Base-by-base conservation (phyloP, 495 filamentous ascomycete species). In the Hypoxylon perforatum region DNA sequence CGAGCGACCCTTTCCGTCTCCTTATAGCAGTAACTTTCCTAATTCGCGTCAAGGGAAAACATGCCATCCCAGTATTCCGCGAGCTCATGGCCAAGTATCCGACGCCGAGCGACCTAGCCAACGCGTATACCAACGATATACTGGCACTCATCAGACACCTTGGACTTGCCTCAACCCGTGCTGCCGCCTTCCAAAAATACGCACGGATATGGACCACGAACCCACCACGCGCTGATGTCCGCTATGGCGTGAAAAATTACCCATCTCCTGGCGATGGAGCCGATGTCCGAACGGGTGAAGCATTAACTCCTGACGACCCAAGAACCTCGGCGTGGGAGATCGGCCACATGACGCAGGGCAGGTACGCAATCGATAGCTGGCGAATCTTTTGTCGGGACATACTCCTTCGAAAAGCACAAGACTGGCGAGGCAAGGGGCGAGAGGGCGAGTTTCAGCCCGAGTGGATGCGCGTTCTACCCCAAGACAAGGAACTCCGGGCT, bases 361-460 rank as follows among this genome's bases (percentile, higher is more conserved):
- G 88, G 1, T 98, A 98, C 75, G 91, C 93, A 0, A 77, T 96
- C 36, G 94, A 98, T 75, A 92, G 89, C 61, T 98, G 93, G 92
- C 85, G 95, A 3, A 97, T 97, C 55, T 97, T 97, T 74, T 96
- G 92, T 70, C 84, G 94, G 1, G 94, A 98, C 75, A 82, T 82
- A 45, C 73, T 97, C 28, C 81, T 93, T 1, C 88, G 85, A 0
- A 58, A 86, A 18, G 87, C 87, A 7, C 68, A 74, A 1, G 84
- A 86, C 48, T 91, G 88, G 85, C 87, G 84, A 63, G 89, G 89
- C 3, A 71, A 77, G 6, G 76, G 75, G 25, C 54, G 58, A 10
- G 65, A 61, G 53, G 62, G 67, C 5, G 77, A 75, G 42, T 86
- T 86, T 63, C 83, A 86, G 54, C 80, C 86, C 0, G 94, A 97